Evolutionary conservation across 2,329 filamentous ascomycete species (phyloP).

Genomic region (Allantophomopsis cytisporea): DNA sequence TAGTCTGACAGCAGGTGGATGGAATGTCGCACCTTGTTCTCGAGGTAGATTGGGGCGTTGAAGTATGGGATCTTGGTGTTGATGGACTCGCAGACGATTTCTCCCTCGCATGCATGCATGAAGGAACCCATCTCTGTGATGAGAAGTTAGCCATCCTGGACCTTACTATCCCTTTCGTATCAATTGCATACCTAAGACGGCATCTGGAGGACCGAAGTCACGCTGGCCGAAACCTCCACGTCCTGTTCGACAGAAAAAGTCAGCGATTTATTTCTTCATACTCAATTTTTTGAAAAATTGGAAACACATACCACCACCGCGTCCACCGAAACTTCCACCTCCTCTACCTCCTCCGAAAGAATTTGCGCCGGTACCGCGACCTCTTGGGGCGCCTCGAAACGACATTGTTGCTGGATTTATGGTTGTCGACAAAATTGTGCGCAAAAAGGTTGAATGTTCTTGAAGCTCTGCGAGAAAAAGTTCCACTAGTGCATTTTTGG

Average conservation of each 20-base stretch:
- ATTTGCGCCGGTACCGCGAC: slow-evolving; percentile 32
- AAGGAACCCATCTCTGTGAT: slow-evolving; percentile 81
- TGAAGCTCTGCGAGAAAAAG: neutral
- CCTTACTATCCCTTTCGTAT: too few relatives aligned
- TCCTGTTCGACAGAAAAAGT: slow-evolving; percentile 23
- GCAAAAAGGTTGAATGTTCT: neutral
- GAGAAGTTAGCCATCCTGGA: slow-evolving; percentile 6
- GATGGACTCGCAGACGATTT: slow-evolving; percentile 92
- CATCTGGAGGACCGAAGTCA: slow-evolving; percentile 48
- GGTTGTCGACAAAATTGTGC: slow-evolving; percentile 12
- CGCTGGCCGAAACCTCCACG: slow-evolving; percentile 47
- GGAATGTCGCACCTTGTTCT: slow-evolving; percentile 64
- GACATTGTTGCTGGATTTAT: slow-evolving; percentile 19
- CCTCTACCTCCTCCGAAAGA: slow-evolving; percentile 37
- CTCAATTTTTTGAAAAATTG: too few relatives aligned
- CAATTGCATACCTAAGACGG: slow-evolving; percentile 26
- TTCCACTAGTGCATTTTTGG: neutral
- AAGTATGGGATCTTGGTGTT: slow-evolving; percentile 97
- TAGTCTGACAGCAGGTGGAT: neutral
- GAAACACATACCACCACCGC: slow-evolving; percentile 23
- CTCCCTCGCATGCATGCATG: slow-evolving; percentile 88
- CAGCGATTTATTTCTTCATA: neutral
- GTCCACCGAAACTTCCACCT: slow-evolving; percentile 29
- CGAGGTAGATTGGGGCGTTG: slow-evolving; percentile 96
- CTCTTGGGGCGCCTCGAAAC: slow-evolving; percentile 44